phyloP scores from a whole-genome alignment of 768 basidiomycete species.

The Pholiota microspora region DNA sequence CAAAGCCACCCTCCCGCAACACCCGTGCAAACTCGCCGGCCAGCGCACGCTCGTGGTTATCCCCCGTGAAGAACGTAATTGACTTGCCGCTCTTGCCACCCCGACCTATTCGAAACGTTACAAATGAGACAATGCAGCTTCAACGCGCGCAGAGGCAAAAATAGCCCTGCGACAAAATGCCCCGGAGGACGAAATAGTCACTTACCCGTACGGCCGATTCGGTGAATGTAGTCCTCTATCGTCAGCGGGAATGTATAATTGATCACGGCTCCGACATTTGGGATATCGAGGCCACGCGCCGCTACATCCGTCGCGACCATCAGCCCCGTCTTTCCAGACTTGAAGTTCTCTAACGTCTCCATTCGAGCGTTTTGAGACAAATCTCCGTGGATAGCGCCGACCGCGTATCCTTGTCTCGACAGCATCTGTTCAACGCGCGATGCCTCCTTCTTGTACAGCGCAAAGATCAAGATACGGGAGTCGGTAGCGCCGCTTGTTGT shows the following conservation, averaged over 20 bases:
- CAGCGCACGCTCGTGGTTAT: slow-evolving; percentile 75
- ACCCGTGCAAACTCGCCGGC: slow-evolving; percentile 95
- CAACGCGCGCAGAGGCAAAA: background rate
- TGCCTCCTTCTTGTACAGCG: slow-evolving; percentile 97
- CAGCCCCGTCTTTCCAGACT: slow-evolving; percentile 73
- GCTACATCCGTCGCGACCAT: slow-evolving; percentile 98
- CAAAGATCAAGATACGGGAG: slow-evolving; percentile 85
- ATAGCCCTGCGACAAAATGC: slow-evolving; percentile 5
- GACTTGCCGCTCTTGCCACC: slow-evolving; percentile 89
- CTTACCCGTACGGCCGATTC: slow-evolving; percentile 85
- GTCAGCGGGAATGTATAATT: slow-evolving; percentile 99
- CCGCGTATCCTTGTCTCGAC: slow-evolving; percentile 67
- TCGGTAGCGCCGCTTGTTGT: slow-evolving; percentile 47
- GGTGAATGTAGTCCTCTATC: slow-evolving; percentile 90
- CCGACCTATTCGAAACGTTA: slow-evolving; percentile 52
- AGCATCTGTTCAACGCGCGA: slow-evolving; percentile 85
- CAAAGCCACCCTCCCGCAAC: slow-evolving; percentile 82
- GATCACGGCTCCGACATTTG: slow-evolving; percentile 90
- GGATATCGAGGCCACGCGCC: slow-evolving; percentile 95
- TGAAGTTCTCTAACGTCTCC: slow-evolving; percentile 84
- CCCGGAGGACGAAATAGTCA: slow-evolving; percentile 7
- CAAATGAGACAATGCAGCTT: background rate
- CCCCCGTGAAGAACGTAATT: slow-evolving; percentile 96
- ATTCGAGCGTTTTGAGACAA: slow-evolving; percentile 83
- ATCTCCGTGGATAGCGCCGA: slow-evolving; percentile 88